Base-by-base conservation (phyloP, 176 grass and related monocot species). In the Guadua angustifolia region DNA sequence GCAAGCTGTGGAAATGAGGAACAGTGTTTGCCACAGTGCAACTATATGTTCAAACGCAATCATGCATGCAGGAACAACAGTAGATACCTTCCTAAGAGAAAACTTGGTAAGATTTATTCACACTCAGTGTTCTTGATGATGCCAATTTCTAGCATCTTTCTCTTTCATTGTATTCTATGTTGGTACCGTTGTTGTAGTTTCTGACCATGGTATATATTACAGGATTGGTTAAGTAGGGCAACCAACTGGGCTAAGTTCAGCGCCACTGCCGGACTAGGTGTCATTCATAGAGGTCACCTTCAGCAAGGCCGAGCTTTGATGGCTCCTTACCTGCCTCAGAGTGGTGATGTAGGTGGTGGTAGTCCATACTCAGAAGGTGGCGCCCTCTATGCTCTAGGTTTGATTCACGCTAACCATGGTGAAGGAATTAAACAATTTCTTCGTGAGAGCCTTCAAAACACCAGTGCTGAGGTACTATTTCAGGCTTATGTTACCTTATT, bases 191-290 rank as follows among this genome's bases (percentile, higher is more conserved):
- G 43, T 81, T 88, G 51, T 90, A 72, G 85, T 82, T 83, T 66
- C 52, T 93, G 49, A 89, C 50, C 11, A 76, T 97, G 35, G 76
- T 97, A 59, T 88, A 77, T 86, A 75, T 80, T 52, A 1, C 88
- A 99, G 97, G 97, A 99, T 72, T 99, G 97, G 97, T 79, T 99
- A 43, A 99, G 97, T 83, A 92, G 97, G 84, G 97, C 97, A 56
- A 99, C 97, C 22, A 99, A 99, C 63, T 99, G 97, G 97, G 97
- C 97, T 18, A 99, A 99, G 71, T 99, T 99, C 73, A 99, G 93
- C 63, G 97, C 97, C 71, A 96, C 97, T 9, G 93, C 93, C 71
- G 97, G 97, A 50, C 85, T 99, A 65, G 97, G 97, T 56, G 97
- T 99, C 66, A 99, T 99, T 82, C 97, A 99, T 89, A 94, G 91